Base-by-base conservation (phyloP, 1,284 basidiomycete genomes). In the Cystobasidiaceae sp. region DNA sequence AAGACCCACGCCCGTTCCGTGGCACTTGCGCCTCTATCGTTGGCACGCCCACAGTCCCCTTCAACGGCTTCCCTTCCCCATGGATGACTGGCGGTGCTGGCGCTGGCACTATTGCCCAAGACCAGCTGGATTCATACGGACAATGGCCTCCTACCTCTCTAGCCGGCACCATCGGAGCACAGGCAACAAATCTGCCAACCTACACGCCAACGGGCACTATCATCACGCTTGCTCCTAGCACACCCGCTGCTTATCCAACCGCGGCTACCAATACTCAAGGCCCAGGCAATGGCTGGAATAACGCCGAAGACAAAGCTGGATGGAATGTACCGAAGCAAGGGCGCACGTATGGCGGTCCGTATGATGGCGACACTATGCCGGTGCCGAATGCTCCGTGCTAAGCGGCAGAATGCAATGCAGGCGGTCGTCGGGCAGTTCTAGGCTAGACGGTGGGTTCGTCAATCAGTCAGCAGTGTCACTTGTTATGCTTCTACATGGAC, bases 81-180 rank as follows among this genome's bases (percentile, higher is more conserved):
- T 87, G 86, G 80, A 86, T 89, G 74, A 88, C 86, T 2, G 90
- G 90, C 66, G 88, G 87, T 30, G 72, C 82, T 2, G 84, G 85
- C 59, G 84, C 87, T 17, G 51, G 54, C 39, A 34, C 33, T 21
- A 69, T 69, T 46, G 61, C 67, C 28, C 69, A 62, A 6, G 43
- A 55, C 30, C 48, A 51, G 23, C 41, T 50, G 17, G 55, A 55
- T 41, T 58, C 51, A 4, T 72, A 68, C 68, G 61, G 57, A 7
- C 56, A 58, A 27, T 72, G 67, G 68, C 71, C 71, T 11, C 72
- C 72, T 6, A 44, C 60, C 23, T 30, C 30, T 37, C 45, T 58
- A 17, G 72, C 72, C 58, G 49, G 60, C 39, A 68, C 76, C 39
- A 55, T 71, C 25, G 70, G 43, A n/a, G 44, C 70, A 67, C 70